Conservation (phyloP, 768 basidiomycete species). For the Hygrocybe coccinea region DNA sequence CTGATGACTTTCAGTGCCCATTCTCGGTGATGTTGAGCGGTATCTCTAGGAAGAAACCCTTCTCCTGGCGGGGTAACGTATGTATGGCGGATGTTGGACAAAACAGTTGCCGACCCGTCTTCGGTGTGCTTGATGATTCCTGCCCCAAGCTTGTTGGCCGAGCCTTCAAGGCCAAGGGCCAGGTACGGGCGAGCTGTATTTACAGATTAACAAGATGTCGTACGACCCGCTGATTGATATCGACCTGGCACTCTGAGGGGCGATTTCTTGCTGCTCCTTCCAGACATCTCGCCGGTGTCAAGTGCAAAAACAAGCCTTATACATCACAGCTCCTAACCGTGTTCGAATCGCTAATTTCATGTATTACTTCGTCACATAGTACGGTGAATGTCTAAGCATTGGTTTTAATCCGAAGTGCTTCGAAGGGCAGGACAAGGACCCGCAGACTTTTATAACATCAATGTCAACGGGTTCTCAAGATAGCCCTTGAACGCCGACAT, state of each 20-base stretch:
- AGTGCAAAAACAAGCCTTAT: too few species aligned
- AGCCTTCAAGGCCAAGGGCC: conserved; percentile 96
- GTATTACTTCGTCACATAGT: too few species aligned
- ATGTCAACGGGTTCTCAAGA: conserved; percentile 93
- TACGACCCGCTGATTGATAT: neutral
- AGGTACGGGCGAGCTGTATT: conserved; percentile 59
- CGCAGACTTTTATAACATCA: conserved; percentile 70
- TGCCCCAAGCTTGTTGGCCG: conserved; percentile 95
- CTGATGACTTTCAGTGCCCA: conserved; percentile 84
- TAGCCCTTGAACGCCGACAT: conserved; percentile 90
- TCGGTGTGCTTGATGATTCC: conserved; percentile 83
- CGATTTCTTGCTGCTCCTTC: conserved; percentile 19
- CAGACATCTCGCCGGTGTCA: too few species aligned
- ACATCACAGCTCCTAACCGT: too few species aligned
- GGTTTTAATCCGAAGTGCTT: neutral
- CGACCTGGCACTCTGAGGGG: conserved; percentile 39
- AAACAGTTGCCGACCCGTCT: conserved; percentile 67
- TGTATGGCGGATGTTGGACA: conserved; percentile 95
- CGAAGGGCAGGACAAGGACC: neutral
- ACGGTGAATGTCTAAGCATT: neutral
- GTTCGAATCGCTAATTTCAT: too few species aligned
- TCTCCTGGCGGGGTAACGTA: conserved; percentile 98
- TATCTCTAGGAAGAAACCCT: conserved; percentile 94
- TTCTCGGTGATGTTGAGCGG: conserved; percentile 91
- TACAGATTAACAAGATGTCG: neutral